Base-by-base conservation (phyloP, 1,284 basidiomycete genomes). In the Boletellus dicymbophilus region DNA sequence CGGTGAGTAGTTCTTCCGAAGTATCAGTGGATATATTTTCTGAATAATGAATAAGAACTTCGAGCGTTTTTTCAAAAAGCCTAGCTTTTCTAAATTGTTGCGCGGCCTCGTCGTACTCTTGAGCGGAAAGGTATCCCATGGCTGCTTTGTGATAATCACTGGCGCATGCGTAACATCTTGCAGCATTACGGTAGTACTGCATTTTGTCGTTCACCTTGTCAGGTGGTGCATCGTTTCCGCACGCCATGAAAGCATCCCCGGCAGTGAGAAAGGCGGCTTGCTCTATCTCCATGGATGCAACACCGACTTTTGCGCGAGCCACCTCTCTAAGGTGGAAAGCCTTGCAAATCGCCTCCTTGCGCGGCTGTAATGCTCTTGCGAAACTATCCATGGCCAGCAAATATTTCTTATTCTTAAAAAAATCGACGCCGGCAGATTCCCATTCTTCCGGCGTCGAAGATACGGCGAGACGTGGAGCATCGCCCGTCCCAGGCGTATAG, bases 381-480 rank as follows among this genome's bases (percentile, higher is more conserved):
- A 80, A 90, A 51, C 82, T 83, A 45, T 81, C 74, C 64, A 76
- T 80, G 0, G 88, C 84, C 56, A 86, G 80, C 1, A 69, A 57
- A 53, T 81, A 89, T 16, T 73, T 74, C 41, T 77, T 73, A 37
- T 80, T 73, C 8, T 75, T 63, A 59, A 88, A 88, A 6, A 88
- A 62, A 3, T 69, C 65, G 4, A 65, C 65, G 5, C 81, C 84
- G n/a, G 72, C 75, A 8, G 66, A 68, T 12, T 71, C 76, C 85
- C 85, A 88, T 60, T 85, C 79, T 18, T 72, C 74, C 0, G 66
- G 57, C 21, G 73, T 67, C 0, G 81, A 82, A 1, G 72, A 68
- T 6, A 72, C 72, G 0, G 79, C 78, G 8, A 85, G 67, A 21
- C 66, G 69, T 1, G 82, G 80, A 18, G 78, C 68, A 41, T 73